These are phyloP conservation scores for Paramecium caudatum DNA, from an alignment of 73 alveolate species.

Conservation along the genomic window DNA sequence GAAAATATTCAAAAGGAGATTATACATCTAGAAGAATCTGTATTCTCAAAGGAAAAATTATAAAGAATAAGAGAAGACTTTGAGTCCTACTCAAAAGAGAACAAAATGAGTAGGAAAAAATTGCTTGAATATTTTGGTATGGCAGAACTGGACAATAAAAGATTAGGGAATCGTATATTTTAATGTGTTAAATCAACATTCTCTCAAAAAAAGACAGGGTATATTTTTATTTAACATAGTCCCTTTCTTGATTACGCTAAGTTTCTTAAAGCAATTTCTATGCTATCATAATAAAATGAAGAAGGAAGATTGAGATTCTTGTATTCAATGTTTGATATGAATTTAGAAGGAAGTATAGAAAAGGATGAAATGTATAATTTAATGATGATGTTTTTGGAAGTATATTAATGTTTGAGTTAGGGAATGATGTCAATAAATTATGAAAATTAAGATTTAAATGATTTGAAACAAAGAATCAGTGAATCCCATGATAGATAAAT, in stretches of 20 bases:
- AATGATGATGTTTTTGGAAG: slow-evolving; percentile 75
- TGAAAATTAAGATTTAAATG: slow-evolving; percentile 68
- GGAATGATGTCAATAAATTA: slow-evolving; percentile 70
- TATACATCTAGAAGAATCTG: slow-evolving; percentile 56
- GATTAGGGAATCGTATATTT: slow-evolving; percentile 76
- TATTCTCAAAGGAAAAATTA: slow-evolving; percentile 54
- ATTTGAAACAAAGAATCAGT: slow-evolving; percentile 65
- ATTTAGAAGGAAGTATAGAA: slow-evolving; percentile 77
- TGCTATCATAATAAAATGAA: slow-evolving; percentile 68
- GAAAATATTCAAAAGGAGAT: slow-evolving; percentile 65
- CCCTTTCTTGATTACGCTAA: slow-evolving; percentile 74
- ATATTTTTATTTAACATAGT: neutral
- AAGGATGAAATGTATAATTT: slow-evolving; percentile 77
- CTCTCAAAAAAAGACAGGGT: slow-evolving; percentile 75
- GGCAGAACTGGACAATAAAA: slow-evolving; percentile 71
- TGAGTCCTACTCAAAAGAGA: slow-evolving; percentile 72
- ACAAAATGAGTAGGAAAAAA: slow-evolving; percentile 75
- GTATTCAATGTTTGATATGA: slow-evolving; percentile 72
- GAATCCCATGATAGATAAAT: slow-evolving; percentile 68
- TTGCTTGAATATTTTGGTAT: slow-evolving; percentile 75
- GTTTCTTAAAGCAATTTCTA: slow-evolving; percentile 72
- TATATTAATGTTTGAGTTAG: slow-evolving; percentile 19
- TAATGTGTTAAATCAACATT: slow-evolving; percentile 73
- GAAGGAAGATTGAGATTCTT: slow-evolving; percentile 74
- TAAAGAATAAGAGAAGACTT: slow-evolving; percentile 73